Conservation (phyloP, 176 grass and related monocot genomes). For the Oropetium thomaeum region DNA sequence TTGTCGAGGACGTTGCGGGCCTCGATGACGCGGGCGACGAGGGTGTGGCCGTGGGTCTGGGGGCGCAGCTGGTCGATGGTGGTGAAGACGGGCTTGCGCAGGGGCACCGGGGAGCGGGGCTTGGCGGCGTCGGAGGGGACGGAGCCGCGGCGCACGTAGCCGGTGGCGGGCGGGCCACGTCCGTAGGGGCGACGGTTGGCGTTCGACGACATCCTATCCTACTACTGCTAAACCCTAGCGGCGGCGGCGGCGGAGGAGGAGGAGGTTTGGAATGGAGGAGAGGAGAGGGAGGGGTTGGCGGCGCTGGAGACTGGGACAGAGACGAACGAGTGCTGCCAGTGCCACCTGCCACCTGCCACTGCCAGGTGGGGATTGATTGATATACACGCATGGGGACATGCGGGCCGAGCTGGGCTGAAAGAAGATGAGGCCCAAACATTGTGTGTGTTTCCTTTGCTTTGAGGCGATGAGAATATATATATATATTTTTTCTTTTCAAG, state of each 20-base stretch:
- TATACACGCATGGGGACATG: neutral
- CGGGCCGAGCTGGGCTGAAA: neutral
- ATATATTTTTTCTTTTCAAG: too few relatives aligned
- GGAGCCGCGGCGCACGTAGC: conserved; percentile 10
- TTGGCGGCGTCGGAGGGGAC: neutral
- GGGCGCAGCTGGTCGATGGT: conserved; percentile 37
- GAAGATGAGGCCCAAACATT: too few relatives aligned
- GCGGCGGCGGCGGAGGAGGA: neutral
- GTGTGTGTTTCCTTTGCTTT: too few relatives aligned
- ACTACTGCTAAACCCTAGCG: conserved; percentile 19
- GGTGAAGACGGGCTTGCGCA: conserved; percentile 60
- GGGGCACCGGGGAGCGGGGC: neutral
- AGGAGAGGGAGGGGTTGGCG: neutral
- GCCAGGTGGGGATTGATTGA: neutral
- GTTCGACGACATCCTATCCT: conserved; percentile 8
- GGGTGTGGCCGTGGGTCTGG: conserved; percentile 42
- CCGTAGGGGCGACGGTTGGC: neutral
- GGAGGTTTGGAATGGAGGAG: neutral
- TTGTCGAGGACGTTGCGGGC: conserved; percentile 49
- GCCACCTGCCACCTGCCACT: too few relatives aligned
- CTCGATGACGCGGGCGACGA: conserved; percentile 39
- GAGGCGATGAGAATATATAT: too few relatives aligned
- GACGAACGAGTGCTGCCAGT: neutral
- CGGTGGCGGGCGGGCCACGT: neutral
- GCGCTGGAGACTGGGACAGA: neutral